Percentiles rank a stretch among this genome's conserved stretches.
Evolutionary conservation across 805 yeast genomes (phyloP).

Genomic region (Grigorovia humatica): DNA sequence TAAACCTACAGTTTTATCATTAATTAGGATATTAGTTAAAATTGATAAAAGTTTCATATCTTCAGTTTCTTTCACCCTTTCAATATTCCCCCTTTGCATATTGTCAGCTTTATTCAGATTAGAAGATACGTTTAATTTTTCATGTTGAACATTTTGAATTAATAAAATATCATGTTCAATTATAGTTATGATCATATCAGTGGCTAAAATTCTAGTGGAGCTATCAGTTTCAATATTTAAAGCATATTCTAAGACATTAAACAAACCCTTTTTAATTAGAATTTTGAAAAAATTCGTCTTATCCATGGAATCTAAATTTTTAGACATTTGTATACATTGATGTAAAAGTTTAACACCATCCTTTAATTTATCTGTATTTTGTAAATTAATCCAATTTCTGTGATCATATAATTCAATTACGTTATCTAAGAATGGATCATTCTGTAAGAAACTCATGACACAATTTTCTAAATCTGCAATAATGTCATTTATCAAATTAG

Average conservation of each 20-base stretch:
- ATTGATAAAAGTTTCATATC: conserved; percentile 51
- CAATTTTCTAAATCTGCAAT: conserved; percentile 25
- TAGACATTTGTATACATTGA: conserved; percentile 70
- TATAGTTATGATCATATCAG: conserved; percentile 69
- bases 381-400: conserved; percentile 1
- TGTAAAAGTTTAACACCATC: conserved; percentile 73
- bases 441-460: conserved; percentile 26
- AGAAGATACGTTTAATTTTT: conserved; percentile 7
- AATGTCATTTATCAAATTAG: conserved; percentile 45
- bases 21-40: conserved; percentile 48
- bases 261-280: conserved; percentile 58
- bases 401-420: conserved; percentile 48
- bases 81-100: not conserved
- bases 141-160: conserved; percentile 31
- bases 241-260: conserved; percentile 63
- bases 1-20: conserved; percentile 59
- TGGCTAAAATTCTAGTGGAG: conserved; percentile 52
- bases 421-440: conserved; percentile 38
- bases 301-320: conserved; percentile 53
- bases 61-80: conserved; percentile 15
- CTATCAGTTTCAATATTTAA: conserved; percentile 37
- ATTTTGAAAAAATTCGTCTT: conserved; percentile 54
- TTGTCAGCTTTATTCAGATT: not conserved
- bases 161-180: conserved; percentile 76
- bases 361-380: conserved; percentile 12